Conservation (phyloP, 768 basidiomycete species). For the Astraeus odoratus region DNA sequence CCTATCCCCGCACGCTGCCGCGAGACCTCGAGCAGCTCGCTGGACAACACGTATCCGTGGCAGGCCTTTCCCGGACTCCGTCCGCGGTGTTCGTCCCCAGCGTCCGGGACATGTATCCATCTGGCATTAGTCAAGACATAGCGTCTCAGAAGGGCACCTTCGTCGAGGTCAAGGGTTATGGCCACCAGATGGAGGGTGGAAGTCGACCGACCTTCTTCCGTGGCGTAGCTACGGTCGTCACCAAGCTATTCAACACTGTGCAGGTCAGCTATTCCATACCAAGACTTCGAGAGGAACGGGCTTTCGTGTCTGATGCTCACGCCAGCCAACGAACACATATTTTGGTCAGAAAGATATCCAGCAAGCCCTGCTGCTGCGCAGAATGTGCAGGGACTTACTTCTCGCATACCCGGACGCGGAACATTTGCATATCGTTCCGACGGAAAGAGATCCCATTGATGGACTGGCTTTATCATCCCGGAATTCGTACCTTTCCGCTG, state of each 20-base stretch:
- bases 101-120: slow-evolving; percentile 86
- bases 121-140: slow-evolving; percentile 77
- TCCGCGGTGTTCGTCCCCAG: slow-evolving; percentile 77
- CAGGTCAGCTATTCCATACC: slow-evolving; percentile 46
- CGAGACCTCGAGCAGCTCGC: slow-evolving; percentile 61
- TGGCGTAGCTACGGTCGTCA: slow-evolving; percentile 91
- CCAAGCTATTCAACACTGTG: slow-evolving; percentile 90
- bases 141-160: slow-evolving; percentile 78
- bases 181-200: slow-evolving; percentile 88
- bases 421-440: slow-evolving; percentile 83
- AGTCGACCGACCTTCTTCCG: slow-evolving; percentile 89
- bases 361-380: slow-evolving; percentile 80
- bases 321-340: slow-evolving; percentile 83
- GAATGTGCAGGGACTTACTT: slow-evolving; percentile 73
- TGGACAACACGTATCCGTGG: slow-evolving; percentile 26
- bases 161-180: slow-evolving; percentile 86
- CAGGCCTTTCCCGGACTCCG: slow-evolving; percentile 34
- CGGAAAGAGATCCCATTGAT: slow-evolving; percentile 57
- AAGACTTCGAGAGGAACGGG: no score
- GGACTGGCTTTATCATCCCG: slow-evolving; percentile 86
- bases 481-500: slow-evolving; percentile 68
- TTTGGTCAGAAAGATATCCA: slow-evolving; percentile 99
- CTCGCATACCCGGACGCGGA: slow-evolving; percentile 64
- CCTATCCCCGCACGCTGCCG: slow-evolving; percentile 85
- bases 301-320: not conserved